A percentile compares a stretch with the other conserved stretches of the same genome.
Conservation (phyloP, 495 filamentous ascomycete species). For the Trichoderma erinaceum region DNA sequence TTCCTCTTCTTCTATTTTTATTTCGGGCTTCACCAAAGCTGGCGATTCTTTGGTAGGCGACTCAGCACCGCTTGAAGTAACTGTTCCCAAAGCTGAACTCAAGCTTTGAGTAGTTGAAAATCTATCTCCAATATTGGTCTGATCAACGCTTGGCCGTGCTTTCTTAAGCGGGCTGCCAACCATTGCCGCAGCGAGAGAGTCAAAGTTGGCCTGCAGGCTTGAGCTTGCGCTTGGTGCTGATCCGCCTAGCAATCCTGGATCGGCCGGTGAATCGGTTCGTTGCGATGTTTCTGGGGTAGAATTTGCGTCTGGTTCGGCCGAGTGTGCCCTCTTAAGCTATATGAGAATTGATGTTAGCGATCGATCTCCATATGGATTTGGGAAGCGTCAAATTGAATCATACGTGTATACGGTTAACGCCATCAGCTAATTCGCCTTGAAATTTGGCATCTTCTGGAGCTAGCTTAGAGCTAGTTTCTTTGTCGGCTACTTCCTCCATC, state of each 20-base stretch:
- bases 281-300: slow-evolving; percentile 15
- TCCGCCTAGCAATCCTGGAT: slow-evolving; percentile 26
- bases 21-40: neutral
- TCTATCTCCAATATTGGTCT: neutral
- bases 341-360: neutral
- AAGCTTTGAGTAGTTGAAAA: slow-evolving; percentile 12
- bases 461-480: slow-evolving; percentile 56
- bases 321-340: slow-evolving; percentile 94
- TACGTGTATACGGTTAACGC: slow-evolving; percentile 88
- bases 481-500: slow-evolving; percentile 68
- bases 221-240: slow-evolving; percentile 3
- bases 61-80: neutral
- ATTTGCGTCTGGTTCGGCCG: slow-evolving; percentile 60
- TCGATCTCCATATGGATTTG: neutral
- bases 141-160: slow-evolving; percentile 59
- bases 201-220: slow-evolving; percentile 22
- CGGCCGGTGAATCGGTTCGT: slow-evolving; percentile 40
- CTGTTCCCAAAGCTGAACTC: slow-evolving; percentile 12
- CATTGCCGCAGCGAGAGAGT: slow-evolving; percentile 38
- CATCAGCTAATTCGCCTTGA: slow-evolving; percentile 82
- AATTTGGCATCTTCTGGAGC: slow-evolving; percentile 71
- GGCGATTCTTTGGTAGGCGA: neutral
- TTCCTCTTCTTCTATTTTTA: slow-evolving; percentile 15
- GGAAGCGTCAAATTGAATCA: slow-evolving; percentile 26
- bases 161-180: slow-evolving; percentile 82